Evolutionary conservation across 2,329 filamentous ascomycete genomes (phyloP), one percentile per base, ranked within the genome.

Genomic region (Trichoderma citrinoviride): DNA sequence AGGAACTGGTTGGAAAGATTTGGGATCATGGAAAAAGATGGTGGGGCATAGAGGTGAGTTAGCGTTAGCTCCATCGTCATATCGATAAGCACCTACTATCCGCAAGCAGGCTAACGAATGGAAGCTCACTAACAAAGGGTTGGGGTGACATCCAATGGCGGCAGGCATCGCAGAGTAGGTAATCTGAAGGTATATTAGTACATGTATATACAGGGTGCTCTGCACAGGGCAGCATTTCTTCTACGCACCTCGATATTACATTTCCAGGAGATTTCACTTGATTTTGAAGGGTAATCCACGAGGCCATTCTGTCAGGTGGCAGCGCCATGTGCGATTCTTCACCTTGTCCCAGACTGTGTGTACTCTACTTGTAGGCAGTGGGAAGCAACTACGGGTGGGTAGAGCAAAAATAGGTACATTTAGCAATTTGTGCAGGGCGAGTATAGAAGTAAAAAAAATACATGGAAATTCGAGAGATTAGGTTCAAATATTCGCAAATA

Each of bases 51-150:
- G 55, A 27, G 23, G 44, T 21, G 27, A 21, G 21, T 19, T 47
- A 5, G 37, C n/a, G 19, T 52, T 37, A 1, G 50, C 40, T 55
- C 55, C 58, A 44, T 65, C 10, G 33, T 37, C 37, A 25, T 52
- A 54, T 60, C 49, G 56, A 57, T 43, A 61, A 54, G 46, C 17
- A 57, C n/a, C n/a, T n/a, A 19, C 23, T 54, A 44, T 57, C 66
- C 55, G 60, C 41, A 33, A 29, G 27, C 27, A 5, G 27, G 6
- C 27, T 37, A 5, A 25, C 25, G 3, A 25, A 44, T 19, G 5
- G 3, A 37, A 25, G 53, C 40, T 56, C 29, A 23, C n/a, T 15
- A 19, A 33, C 10, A 21, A 27, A 2, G 33, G 29, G 43, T 50
- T 44, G 14, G 46, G 27, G 57, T 41, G 44, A 14, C 27, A 23